Evolutionary conservation across 202 grass and related monocot genomes (phyloP).

Genomic region (Brachypodium distachyon): DNA sequence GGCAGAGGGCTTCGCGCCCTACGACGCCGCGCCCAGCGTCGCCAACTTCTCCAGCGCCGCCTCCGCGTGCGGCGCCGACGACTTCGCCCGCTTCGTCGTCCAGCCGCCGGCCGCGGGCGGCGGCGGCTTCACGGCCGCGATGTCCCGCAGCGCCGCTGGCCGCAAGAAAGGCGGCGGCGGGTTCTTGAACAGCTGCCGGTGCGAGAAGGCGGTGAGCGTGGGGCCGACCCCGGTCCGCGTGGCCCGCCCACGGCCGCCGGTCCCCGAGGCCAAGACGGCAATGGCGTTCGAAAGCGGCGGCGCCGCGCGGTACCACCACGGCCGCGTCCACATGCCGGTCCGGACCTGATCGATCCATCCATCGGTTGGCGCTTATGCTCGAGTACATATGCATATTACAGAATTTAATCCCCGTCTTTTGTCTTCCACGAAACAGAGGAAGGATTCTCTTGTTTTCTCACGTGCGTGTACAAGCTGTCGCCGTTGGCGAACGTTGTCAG

Average conservation of each 20-base stretch:
- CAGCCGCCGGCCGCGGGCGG: not conserved
- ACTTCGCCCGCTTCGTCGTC: constrained; percentile 35
- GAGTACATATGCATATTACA: no score
- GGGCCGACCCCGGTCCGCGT: constrained; percentile 36
- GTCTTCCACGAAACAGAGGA: no score
- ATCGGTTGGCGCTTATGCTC: not conserved
- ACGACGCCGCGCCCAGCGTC: constrained; percentile 35
- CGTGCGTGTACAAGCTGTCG: not conserved
- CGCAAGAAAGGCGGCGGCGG: constrained; percentile 24
- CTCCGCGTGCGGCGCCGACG: constrained; percentile 42
- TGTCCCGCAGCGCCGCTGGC: constrained; percentile 25
- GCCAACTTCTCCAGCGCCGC: constrained; percentile 65
- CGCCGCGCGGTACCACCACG: not conserved
- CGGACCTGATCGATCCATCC: constrained; percentile 17
- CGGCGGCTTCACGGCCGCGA: constrained; percentile 35
- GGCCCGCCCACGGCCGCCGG: constrained; percentile 5
- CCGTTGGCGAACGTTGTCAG: no score
- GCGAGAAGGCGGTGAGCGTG: constrained; percentile 64
- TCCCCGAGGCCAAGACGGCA: not conserved
- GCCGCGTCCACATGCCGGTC: constrained; percentile 24
- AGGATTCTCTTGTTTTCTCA: no score
- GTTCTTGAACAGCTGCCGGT: constrained; percentile 51
- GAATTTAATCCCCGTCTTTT: no score
- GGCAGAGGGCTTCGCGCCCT: constrained; percentile 43
- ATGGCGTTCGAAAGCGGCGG: not conserved